phyloP scores from a whole-genome alignment of 2,329 filamentous ascomycete species.

The Phyllosticta citribraziliensis region DNA sequence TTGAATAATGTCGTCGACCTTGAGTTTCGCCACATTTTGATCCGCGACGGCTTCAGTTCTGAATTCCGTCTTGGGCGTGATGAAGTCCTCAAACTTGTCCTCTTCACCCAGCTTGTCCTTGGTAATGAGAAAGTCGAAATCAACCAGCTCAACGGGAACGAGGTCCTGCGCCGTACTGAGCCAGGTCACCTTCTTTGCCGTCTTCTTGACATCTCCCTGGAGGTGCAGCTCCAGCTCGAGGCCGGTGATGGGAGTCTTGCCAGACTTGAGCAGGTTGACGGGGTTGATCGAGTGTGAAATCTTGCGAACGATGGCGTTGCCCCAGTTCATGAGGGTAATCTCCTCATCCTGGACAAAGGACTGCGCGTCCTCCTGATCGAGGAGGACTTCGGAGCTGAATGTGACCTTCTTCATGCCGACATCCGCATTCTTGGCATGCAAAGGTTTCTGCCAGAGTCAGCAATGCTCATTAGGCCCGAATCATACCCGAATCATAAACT shows the following conservation, averaged over 20 bases:
- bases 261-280: conserved; percentile 37
- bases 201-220: conserved; percentile 87
- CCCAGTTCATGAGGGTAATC: conserved; percentile 95
- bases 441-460: conserved; percentile 62
- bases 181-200: conserved; percentile 96
- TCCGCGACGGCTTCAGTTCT: conserved; percentile 70
- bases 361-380: conserved; percentile 81
- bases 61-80: conserved; percentile 67
- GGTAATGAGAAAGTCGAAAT: conserved; percentile 90
- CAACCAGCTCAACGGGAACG: conserved; percentile 74
- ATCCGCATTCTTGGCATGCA: conserved; percentile 80
- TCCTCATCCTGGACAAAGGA: conserved; percentile 78
- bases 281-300: conserved; percentile 46
- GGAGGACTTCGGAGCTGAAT: conserved; percentile 62
- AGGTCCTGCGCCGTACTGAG: conserved; percentile 69
- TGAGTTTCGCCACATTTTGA: conserved; percentile 65
- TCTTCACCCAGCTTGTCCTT: conserved; percentile 91
- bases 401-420: conserved; percentile 79
- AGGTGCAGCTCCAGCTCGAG: conserved; percentile 83
- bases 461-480: conserved; percentile 20
- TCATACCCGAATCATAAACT: conserved; percentile 15
- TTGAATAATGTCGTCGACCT: conserved; percentile 87
- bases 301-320: conserved; percentile 70
- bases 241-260: conserved; percentile 48
- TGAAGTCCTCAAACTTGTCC: conserved; percentile 72